A percentile compares a stretch with the other conserved stretches of the same genome.
Evolutionary conservation across 176 grass and related monocot genomes (phyloP).

Genomic region (Triticum aestivum): IWGSC_CS_RefSeq_v2.1 NC_057804.1:646786831-646787330

Average conservation of each 20-base stretch:
- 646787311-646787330: too few relatives aligned
- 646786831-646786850: too few relatives aligned
- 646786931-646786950: background rate
- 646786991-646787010: background rate
- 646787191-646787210: conserved; percentile 36
- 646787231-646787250: conserved; percentile 23
- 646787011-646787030: background rate
- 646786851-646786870: too few relatives aligned
- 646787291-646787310: background rate
- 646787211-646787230: conserved; percentile 45
- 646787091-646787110: conserved; percentile 7
- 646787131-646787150: conserved; percentile 38
- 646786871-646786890: too few relatives aligned
- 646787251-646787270: conserved; percentile 54
- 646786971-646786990: too few relatives aligned
- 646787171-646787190: conserved; percentile 25
- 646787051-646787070: conserved; percentile 53
- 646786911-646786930: background rate
- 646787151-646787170: conserved; percentile 47
- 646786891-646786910: too few relatives aligned
- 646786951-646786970: too few relatives aligned
- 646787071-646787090: conserved; percentile 57
- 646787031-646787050: conserved; percentile 45
- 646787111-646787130: conserved; percentile 49
- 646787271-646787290: conserved; percentile 23